A percentile compares a stretch with the other conserved stretches of the same genome.
Evolutionary conservation across 108 stramenopile genomes (phyloP).

Genomic region (Cyclotella kingstonii): DNA sequence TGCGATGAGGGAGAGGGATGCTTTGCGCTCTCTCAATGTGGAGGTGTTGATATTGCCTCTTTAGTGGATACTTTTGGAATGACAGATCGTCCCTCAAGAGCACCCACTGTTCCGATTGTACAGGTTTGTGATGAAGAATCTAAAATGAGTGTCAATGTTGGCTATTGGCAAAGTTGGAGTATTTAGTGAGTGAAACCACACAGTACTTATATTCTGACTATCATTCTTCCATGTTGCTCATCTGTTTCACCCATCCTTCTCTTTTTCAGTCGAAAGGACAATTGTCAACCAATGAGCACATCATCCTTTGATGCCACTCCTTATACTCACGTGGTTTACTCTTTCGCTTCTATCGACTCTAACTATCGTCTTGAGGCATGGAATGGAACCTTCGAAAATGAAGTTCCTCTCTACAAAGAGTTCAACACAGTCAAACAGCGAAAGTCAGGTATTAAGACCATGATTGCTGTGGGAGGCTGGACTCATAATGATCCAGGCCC

Average conservation of each 20-base stretch:
- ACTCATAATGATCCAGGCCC: slow-evolving; percentile 48
- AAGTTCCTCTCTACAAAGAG: slow-evolving; percentile 45
- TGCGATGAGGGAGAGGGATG: slow-evolving; percentile 29
- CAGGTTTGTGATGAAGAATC: slow-evolving; percentile 35
- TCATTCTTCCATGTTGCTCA: background rate
- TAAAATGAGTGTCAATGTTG: slow-evolving; percentile 46
- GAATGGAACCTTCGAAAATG: slow-evolving; percentile 38
- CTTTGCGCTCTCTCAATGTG: slow-evolving; percentile 38
- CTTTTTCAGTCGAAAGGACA: slow-evolving; percentile 26
- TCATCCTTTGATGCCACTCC: slow-evolving; percentile 29
- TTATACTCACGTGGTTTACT: slow-evolving; percentile 46
- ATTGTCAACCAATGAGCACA: slow-evolving; percentile 46
- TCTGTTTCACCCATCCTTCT: background rate
- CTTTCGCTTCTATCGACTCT: slow-evolving; percentile 45
- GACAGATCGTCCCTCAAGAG: slow-evolving; percentile 39
- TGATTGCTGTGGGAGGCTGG: slow-evolving; percentile 54
- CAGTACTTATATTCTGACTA: background rate
- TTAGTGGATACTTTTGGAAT: slow-evolving; percentile 39
- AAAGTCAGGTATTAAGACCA: slow-evolving; percentile 38
- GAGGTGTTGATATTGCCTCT: slow-evolving; percentile 31
- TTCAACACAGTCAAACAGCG: slow-evolving; percentile 48
- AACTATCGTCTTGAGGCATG: slow-evolving; percentile 43
- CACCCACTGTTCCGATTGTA: slow-evolving; percentile 35
- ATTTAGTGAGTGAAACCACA: slow-evolving; percentile 32
- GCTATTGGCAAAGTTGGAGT: slow-evolving; percentile 53